Evolutionary conservation across 495 filamentous ascomycete genomes (phyloP), one percentile per base, ranked within the genome.

Genomic region (Bathelium albidoporum): DNA sequence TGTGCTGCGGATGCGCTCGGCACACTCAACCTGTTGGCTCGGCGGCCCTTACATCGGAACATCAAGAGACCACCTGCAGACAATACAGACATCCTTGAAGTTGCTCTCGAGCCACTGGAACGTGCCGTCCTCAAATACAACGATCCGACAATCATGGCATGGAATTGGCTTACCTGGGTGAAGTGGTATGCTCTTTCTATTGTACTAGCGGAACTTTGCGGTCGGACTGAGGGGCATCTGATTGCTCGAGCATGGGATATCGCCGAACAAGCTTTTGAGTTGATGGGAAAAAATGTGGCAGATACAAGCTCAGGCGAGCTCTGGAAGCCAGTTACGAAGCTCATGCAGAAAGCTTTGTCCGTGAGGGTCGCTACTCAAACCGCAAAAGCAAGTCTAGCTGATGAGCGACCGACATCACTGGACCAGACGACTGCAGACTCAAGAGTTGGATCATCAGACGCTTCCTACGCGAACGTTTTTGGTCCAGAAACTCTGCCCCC

Each of bases 291-390:
- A 7, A 28, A 41, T 49, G 59, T 69, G 20, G 67, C 67, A 11
- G 67, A 69, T 32, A 32, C 60, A 14, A 22, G 34, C 16, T 52
- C 58, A 20, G 67, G 67, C 59, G 66, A 66, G 67, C 65, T 69
- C 26, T 69, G 67, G 67, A 29, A 62, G 18, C 67, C 67, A 31
- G 66, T 69, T 32, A 62, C 66, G 59, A 69, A 67, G 44, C 41
- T 69, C 28, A 64, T 66, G 41, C 63, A 65, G 28, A 66, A 39
- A 39, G 34, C 34, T 39, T 39, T 39, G 34, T 39, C 34, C 34
- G 34, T 39, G 5, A 39, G 14, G 34, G 34, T 39, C 34, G 34
- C 34, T 39, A 39, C 34, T 39, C 34, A 39, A 39, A 14, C 14
- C 34, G 34, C 34, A 39, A 39, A 39, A 39, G 34, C 34, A 39